phyloP scores from a whole-genome alignment of 805 yeast genomes.

The Diddensiella santjacobensis region DNA sequence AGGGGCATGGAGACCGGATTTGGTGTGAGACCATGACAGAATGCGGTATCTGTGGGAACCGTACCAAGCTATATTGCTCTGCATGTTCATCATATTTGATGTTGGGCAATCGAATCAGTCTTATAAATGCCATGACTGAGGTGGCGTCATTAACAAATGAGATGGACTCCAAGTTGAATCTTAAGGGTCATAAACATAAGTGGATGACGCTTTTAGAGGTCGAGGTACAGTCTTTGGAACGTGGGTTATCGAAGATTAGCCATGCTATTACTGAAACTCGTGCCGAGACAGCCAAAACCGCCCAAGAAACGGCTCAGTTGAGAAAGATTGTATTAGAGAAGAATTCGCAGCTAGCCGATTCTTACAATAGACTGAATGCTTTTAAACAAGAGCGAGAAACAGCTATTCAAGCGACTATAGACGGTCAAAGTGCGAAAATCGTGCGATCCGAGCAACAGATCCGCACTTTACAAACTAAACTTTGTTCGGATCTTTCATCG shows the following conservation, averaged over 20 bases:
- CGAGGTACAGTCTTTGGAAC: background rate
- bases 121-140: slow-evolving; percentile 18
- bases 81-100: slow-evolving; percentile 19
- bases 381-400: background rate
- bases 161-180: slow-evolving; percentile 8
- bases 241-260: background rate
- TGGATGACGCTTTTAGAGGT: background rate
- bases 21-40: slow-evolving; percentile 3
- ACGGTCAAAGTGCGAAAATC: background rate
- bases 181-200: slow-evolving; percentile 1
- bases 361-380: background rate
- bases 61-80: slow-evolving; percentile 18
- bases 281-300: background rate
- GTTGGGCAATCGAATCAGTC: slow-evolving; percentile 19
- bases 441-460: background rate
- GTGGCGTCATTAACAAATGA: slow-evolving; percentile 14
- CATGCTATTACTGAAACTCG: background rate
- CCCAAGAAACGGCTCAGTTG: background rate
- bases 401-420: background rate
- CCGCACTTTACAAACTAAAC: slow-evolving; percentile 1
- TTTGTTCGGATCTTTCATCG: slow-evolving; percentile 11
- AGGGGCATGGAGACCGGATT: no score
- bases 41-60: slow-evolving; percentile 22
- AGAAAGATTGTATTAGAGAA: background rate
- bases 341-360: background rate